These are phyloP conservation scores for Agrostemma githago DNA, from an alignment of 148 eudicot species.

Conservation along the genomic window DNA sequence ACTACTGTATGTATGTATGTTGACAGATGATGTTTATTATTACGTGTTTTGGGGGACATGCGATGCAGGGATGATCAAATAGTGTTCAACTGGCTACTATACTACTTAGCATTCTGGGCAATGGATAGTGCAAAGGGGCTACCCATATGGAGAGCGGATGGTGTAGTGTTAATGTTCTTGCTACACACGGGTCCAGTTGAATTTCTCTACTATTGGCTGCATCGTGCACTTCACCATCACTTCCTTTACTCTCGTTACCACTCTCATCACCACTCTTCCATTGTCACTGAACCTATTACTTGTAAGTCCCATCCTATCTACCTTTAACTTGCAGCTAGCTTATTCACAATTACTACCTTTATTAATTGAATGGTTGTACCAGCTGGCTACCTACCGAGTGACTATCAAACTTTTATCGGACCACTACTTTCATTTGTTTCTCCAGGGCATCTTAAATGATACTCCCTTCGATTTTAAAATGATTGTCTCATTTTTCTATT, in stretches of 20 bases:
- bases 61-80: constrained; percentile 71
- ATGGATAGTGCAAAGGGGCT: constrained; percentile 22
- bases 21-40: no score
- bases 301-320: constrained; percentile 26
- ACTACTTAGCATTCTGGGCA: constrained; percentile 28
- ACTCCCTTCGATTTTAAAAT: no score
- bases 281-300: constrained; percentile 57
- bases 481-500: no score
- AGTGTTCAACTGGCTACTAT: constrained; percentile 37
- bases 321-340: no score
- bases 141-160: constrained; percentile 61
- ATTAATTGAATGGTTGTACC: no score
- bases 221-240: constrained; percentile 66
- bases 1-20: background rate
- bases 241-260: constrained; percentile 59
- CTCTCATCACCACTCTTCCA: constrained; percentile 60
- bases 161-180: constrained; percentile 32
- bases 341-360: no score
- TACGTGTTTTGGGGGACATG: background rate
- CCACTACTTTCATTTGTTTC: no score
- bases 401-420: no score
- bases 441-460: no score
- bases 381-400: no score
- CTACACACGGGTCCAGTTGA: constrained; percentile 52
- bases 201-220: constrained; percentile 61